phyloP scores from a whole-genome alignment of 2,329 filamentous ascomycete genomes.

The Ophiostoma pallidulum region DNA sequence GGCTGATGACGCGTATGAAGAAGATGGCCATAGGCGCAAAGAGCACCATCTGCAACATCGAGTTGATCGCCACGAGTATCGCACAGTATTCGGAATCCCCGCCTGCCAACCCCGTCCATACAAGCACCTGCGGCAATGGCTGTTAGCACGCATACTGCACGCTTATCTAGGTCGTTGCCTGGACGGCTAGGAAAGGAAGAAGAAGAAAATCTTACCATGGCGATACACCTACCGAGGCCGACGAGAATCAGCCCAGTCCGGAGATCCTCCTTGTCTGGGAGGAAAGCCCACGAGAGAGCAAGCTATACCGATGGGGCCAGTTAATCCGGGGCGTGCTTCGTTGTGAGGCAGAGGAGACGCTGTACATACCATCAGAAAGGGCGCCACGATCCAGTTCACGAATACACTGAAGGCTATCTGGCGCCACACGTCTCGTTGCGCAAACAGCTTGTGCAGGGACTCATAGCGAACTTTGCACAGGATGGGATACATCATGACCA shows the following conservation, averaged over 20 bases:
- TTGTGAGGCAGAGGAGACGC: background rate
- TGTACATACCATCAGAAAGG: conserved; percentile 70
- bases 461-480: conserved; percentile 80
- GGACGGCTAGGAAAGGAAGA: too few relatives aligned
- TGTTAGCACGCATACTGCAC: too few relatives aligned
- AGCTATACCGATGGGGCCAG: conserved; percentile 32
- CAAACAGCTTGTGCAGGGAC: conserved; percentile 57
- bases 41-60: conserved; percentile 62
- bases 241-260: conserved; percentile 69
- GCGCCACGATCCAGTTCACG: conserved; percentile 76
- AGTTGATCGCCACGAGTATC: conserved; percentile 67
- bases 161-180: too few relatives aligned
- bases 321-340: background rate
- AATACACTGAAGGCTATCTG: conserved; percentile 70
- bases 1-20: conserved; percentile 61
- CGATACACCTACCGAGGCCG: conserved; percentile 76
- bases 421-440: conserved; percentile 56
- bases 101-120: conserved; percentile 63
- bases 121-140: conserved; percentile 31
- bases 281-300: conserved; percentile 57
- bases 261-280: conserved; percentile 48
- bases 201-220: too few relatives aligned
- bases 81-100: conserved; percentile 79
- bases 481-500: conserved; percentile 94
- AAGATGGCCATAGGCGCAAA: conserved; percentile 61